A percentile compares a stretch with the other conserved stretches of the same genome.
These are phyloP conservation scores for Wickerhamomyces strasburgensis DNA, from an alignment of 805 yeast species.

Conservation along the genomic window DNA sequence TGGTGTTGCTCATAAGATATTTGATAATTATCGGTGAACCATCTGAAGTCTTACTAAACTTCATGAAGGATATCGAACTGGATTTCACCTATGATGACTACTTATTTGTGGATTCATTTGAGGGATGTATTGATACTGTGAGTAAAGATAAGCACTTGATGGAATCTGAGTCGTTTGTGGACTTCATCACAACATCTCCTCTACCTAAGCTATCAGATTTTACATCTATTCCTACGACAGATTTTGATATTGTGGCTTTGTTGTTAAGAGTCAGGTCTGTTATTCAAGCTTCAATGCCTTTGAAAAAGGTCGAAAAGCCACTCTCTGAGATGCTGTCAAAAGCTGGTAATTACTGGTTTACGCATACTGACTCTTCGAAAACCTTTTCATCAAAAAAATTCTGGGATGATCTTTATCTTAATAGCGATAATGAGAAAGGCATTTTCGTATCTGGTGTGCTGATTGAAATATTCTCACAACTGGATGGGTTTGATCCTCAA, in stretches of 20 bases:
- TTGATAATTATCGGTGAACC: conserved; percentile 59
- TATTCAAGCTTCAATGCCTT: conserved; percentile 16
- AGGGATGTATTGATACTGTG: conserved; percentile 9
- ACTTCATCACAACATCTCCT: conserved; percentile 30
- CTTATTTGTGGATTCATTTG: conserved; percentile 15
- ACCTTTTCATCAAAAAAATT: conserved; percentile 22
- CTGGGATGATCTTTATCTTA: conserved; percentile 26
- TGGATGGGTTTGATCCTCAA: conserved; percentile 15
- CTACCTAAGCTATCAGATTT: conserved; percentile 24
- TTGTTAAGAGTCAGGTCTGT: conserved; percentile 34
- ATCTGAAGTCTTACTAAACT: conserved; percentile 5
- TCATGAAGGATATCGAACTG: conserved; percentile 12
- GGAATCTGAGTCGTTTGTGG: conserved; percentile 28
- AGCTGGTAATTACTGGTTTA: conserved; percentile 36
- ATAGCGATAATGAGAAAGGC: conserved; percentile 20
- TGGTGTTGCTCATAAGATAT: conserved; percentile 42
- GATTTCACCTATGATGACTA: conserved; percentile 20
- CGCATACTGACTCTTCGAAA: conserved; percentile 13
- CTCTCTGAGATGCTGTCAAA: conserved; percentile 38
- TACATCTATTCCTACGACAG: conserved; percentile 37
- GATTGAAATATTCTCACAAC: conserved; percentile 33
- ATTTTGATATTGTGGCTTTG: conserved; percentile 44
- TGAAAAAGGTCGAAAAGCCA: conserved; percentile 23
- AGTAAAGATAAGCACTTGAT: conserved; percentile 14
- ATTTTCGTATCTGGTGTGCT: conserved; percentile 29